phyloP scores from a whole-genome alignment of 2,329 filamentous ascomycete species.

The Aureobasidium namibiae region DNA sequence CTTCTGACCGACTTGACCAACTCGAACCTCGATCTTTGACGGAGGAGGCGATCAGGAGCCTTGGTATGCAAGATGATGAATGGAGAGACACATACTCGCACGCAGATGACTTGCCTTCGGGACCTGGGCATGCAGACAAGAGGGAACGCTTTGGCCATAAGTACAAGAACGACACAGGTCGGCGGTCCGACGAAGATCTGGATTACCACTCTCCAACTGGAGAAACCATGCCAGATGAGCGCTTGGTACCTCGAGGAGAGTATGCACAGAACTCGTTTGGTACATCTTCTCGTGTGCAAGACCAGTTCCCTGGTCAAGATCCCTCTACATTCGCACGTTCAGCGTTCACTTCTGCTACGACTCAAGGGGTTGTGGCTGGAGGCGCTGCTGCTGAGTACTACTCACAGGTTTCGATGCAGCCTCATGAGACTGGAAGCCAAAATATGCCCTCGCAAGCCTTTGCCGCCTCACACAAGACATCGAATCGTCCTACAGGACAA shows the following conservation, averaged over 20 bases:
- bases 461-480: background rate
- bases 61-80: constrained; percentile 22
- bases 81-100: constrained; percentile 20
- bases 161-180: background rate
- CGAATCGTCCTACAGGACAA: background rate
- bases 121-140: background rate
- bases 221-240: background rate
- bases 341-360: constrained; percentile 32
- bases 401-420: constrained; percentile 13
- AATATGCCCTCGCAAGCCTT: background rate
- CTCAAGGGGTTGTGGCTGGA: constrained; percentile 44
- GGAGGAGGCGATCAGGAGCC: constrained; percentile 26
- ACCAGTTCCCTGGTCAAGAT: constrained; percentile 54
- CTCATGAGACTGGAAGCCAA: background rate
- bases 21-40: constrained; percentile 22
- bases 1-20: constrained; percentile 15
- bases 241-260: background rate
- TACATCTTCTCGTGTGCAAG: constrained; percentile 21
- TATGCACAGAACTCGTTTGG: background rate
- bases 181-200: background rate
- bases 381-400: constrained; percentile 54
- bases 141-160: background rate
- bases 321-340: constrained; percentile 36
- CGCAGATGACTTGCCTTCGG: background rate
- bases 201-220: background rate